A percentile compares a stretch with the other conserved stretches of the same genome.
phyloP scores from a whole-genome alignment of 140 eudicot genomes.

The Oenanthe javanica region DNA sequence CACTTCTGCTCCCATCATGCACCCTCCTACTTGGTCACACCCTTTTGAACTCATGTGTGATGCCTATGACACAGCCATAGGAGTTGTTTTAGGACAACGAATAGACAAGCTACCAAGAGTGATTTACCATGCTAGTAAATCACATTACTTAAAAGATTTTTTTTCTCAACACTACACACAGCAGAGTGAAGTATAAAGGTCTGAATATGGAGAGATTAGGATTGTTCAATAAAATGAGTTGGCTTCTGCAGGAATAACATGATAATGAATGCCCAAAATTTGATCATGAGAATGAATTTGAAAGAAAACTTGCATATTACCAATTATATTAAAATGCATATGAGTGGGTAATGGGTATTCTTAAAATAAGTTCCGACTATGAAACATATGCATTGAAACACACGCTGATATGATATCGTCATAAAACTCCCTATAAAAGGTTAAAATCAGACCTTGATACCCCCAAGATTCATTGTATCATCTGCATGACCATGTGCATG shows the following conservation, averaged over 20 bases:
- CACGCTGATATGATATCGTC: not conserved
- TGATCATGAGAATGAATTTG: not conserved
- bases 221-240: not conserved
- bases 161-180: not conserved
- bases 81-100: too few relatives aligned
- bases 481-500: slow-evolving; percentile 98
- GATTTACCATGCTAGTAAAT: too few relatives aligned
- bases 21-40: too few relatives aligned
- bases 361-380: not conserved
- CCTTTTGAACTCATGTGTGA: too few relatives aligned
- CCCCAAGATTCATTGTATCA: slow-evolving; percentile 99
- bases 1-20: too few relatives aligned
- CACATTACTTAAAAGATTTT: too few relatives aligned
- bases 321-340: not conserved
- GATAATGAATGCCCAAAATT: not conserved
- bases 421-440: not conserved
- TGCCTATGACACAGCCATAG: too few relatives aligned
- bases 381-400: not conserved
- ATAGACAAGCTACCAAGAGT: too few relatives aligned
- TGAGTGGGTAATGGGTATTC: not conserved
- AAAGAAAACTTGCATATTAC: not conserved
- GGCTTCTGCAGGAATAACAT: not conserved
- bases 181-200: not conserved
- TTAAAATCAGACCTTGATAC: slow-evolving; percentile 57
- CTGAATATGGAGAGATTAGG: not conserved